Percentiles rank a stretch among this genome's conserved stretches.
Evolutionary conservation across 1,139 yeast genomes (phyloP).

Genomic region (Saccharomyces hybrid): DNA sequence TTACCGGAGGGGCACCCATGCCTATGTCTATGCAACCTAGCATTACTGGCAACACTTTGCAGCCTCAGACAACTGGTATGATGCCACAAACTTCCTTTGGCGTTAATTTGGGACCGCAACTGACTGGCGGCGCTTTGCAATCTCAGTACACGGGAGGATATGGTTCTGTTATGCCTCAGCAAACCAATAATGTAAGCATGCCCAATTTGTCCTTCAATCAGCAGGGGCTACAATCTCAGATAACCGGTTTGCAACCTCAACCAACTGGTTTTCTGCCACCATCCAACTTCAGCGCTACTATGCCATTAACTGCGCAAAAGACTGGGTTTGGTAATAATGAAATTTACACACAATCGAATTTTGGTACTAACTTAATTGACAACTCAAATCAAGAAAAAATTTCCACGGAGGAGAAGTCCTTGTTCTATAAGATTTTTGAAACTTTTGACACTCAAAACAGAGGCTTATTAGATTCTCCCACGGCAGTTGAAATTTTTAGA

Average conservation of each 20-base stretch:
- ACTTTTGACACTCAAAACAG: conserved; percentile 45
- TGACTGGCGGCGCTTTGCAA: conserved; percentile 31
- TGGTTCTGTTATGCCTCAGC: conserved; percentile 22
- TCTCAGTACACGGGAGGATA: conserved; percentile 38
- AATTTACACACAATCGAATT: conserved; percentile 29
- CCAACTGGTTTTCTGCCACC: conserved; percentile 36
- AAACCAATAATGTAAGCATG: conserved; percentile 6
- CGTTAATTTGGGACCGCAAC: conserved; percentile 14
- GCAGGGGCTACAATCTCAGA: neutral
- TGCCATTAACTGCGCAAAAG: conserved; percentile 38
- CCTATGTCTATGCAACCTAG: conserved; percentile 21
- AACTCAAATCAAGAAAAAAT: conserved; percentile 53
- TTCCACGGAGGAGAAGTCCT: conserved; percentile 75
- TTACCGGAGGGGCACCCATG: conserved; percentile 11
- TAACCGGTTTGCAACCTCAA: conserved; percentile 31
- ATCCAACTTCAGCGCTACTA: conserved; percentile 27
- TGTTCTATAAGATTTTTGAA: conserved; percentile 53
- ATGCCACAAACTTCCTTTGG: conserved; percentile 29
- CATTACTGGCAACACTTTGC: conserved; percentile 32
- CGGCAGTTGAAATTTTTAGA: conserved; percentile 79
- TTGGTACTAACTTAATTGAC: conserved; percentile 24
- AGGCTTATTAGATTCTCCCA: conserved; percentile 75
- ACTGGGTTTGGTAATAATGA: conserved; percentile 46
- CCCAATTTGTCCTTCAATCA: conserved; percentile 12
- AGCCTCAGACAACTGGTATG: conserved; percentile 29